Conservation (phyloP, 202 grass and related monocot species). For the Setaria viridis region DNA sequence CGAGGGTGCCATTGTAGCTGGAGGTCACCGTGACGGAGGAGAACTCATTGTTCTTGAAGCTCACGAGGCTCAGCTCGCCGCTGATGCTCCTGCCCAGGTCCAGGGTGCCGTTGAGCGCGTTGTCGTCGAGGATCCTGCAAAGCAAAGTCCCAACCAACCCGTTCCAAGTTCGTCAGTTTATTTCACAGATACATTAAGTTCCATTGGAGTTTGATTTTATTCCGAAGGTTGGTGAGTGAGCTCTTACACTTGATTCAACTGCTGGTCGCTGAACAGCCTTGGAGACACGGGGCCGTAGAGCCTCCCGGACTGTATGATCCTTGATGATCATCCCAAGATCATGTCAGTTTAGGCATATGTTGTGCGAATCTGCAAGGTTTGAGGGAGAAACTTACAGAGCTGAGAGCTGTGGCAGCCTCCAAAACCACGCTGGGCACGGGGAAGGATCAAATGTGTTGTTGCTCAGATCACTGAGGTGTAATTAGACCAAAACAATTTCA, state of each 20-base stretch:
- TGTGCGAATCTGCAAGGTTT: conserved; percentile 8
- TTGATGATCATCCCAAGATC: conserved; percentile 40
- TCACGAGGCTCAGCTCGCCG: conserved; percentile 72
- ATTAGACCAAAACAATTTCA: conserved; percentile 20
- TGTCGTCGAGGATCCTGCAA: conserved; percentile 77
- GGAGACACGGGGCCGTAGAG: conserved; percentile 70
- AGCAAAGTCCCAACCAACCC: background rate
- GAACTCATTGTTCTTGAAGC: conserved; percentile 78
- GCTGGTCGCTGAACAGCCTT: conserved; percentile 68
- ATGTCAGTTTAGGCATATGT: conserved; percentile 24
- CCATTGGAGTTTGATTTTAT: background rate
- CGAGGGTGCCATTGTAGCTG: conserved; percentile 65
- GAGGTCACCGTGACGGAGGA: conserved; percentile 21
- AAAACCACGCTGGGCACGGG: conserved; percentile 77
- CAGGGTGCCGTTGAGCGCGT: conserved; percentile 83
- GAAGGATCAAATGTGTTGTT: conserved; percentile 90
- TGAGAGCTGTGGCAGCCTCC: conserved; percentile 64
- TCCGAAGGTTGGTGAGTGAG: background rate
- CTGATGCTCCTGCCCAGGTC: conserved; percentile 71
- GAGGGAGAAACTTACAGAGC: conserved; percentile 64
- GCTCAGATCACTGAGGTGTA: conserved; percentile 77
- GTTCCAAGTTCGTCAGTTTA: background rate
- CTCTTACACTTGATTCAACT: conserved; percentile 97
- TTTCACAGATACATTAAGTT: too few species aligned
- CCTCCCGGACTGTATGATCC: conserved; percentile 76